These are phyloP conservation scores for Pseudofabraea citricarpa DNA, from an alignment of 2,329 filamentous ascomycete species.

Conservation along the genomic window DNA sequence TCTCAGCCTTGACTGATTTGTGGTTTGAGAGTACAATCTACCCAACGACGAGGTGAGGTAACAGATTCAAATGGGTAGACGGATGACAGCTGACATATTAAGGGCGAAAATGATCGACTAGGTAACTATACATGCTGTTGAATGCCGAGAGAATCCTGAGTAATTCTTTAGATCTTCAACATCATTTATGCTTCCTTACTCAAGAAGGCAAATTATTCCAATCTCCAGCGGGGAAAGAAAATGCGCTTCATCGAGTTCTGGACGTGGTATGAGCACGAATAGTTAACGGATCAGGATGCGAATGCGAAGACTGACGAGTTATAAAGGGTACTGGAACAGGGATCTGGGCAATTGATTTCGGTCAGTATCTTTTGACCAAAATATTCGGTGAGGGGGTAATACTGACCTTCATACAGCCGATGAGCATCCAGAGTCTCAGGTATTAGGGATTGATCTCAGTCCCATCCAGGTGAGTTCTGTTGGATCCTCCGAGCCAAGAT, in stretches of 20 bases:
- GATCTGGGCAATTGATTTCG: constrained; percentile 9
- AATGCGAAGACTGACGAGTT: not conserved
- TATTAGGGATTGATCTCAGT: constrained; percentile 25
- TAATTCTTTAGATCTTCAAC: constrained; percentile 3
- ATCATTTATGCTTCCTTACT: constrained; percentile 1
- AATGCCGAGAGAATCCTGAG: not conserved
- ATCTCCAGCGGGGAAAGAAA: not conserved
- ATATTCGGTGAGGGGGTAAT: not conserved
- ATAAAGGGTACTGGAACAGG: constrained; percentile 4
- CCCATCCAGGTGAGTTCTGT: constrained; percentile 31
- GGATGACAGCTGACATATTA: not conserved
- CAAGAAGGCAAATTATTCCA: constrained; percentile 2
- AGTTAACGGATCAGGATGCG: not conserved
- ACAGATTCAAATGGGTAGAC: no score
- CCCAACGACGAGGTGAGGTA: constrained; percentile 5
- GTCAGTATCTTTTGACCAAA: not conserved
- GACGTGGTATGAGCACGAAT: not conserved
- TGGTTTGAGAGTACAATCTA: constrained; percentile 2
- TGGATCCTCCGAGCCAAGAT: not conserved
- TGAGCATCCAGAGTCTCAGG: constrained; percentile 8
- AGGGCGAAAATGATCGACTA: not conserved
- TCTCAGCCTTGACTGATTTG: not conserved
- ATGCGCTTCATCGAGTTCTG: constrained; percentile 1
- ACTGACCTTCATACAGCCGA: not conserved
- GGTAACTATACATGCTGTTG: not conserved